Conservation (phyloP, 2,329 filamentous ascomycete genomes). For the Neofusicoccum ribis region DNA sequence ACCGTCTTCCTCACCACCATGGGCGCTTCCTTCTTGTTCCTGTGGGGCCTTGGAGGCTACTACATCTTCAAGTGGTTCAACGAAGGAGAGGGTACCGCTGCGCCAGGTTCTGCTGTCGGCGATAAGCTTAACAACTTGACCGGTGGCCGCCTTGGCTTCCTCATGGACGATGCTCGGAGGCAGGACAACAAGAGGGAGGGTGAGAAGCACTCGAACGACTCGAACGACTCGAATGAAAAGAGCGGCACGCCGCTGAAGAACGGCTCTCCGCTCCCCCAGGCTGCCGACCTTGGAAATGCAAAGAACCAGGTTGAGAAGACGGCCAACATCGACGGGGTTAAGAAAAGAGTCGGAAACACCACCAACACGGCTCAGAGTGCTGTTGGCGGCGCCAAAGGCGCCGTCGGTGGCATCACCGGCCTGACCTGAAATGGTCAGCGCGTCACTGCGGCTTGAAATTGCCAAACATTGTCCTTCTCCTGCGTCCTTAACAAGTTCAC, state of each 20-base stretch:
- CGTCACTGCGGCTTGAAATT: neutral
- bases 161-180: conserved; percentile 30
- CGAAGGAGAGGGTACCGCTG: conserved; percentile 28
- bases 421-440: conserved; percentile 12
- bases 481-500: neutral
- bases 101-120: conserved; percentile 39
- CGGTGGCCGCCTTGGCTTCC: conserved; percentile 38
- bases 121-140: conserved; percentile 43
- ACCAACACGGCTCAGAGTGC: conserved; percentile 16
- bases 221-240: neutral
- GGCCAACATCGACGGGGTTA: conserved; percentile 12
- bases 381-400: conserved; percentile 29
- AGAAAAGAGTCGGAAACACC: conserved; percentile 9
- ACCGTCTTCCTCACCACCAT: conserved; percentile 66
- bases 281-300: conserved; percentile 25
- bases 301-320: conserved; percentile 19
- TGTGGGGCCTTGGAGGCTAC: conserved; percentile 65
- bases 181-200: conserved; percentile 1
- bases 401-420: conserved; percentile 28
- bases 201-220: conserved; percentile 1
- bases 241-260: neutral
- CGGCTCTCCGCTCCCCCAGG: neutral
- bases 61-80: conserved; percentile 46
- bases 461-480: neutral
- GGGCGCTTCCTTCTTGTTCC: conserved; percentile 65